A percentile compares a stretch with the other conserved stretches of the same genome.
Evolutionary conservation across 345 rosid species (phyloP).

Genomic region (Diplotaxis tenuifolia): DNA sequence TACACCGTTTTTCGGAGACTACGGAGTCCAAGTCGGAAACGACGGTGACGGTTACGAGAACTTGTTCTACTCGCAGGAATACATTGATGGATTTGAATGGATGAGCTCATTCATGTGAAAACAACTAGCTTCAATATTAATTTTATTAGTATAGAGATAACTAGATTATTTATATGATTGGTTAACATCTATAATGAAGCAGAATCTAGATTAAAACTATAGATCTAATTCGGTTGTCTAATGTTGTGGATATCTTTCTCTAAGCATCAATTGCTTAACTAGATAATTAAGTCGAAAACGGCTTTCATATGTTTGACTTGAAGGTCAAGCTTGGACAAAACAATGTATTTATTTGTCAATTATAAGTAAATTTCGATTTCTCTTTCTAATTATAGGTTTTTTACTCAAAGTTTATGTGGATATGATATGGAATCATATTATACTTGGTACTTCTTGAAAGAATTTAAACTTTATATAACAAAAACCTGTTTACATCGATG

Average conservation of each 20-base stretch:
- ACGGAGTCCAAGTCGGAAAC: constrained; percentile 36
- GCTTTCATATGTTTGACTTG: not conserved
- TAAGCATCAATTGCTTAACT: constrained; percentile 11
- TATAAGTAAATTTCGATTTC: not conserved
- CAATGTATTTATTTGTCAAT: constrained; percentile 9
- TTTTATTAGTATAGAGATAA: not conserved
- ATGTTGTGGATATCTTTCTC: constrained; percentile 6
- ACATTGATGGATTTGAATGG: constrained; percentile 58
- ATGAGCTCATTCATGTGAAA: constrained; percentile 40
- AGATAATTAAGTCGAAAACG: not conserved
- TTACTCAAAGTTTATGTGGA: not conserved
- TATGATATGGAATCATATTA: not conserved
- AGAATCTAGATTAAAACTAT: not conserved
- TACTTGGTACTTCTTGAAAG: not conserved
- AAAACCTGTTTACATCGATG: not conserved
- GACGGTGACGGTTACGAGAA: constrained; percentile 38
- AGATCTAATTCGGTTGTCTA: constrained; percentile 1
- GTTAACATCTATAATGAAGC: constrained; percentile 17
- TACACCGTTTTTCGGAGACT: constrained; percentile 46
- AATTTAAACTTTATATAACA: not conserved
- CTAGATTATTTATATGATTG: constrained; percentile 10
- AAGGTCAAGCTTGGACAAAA: constrained; percentile 3
- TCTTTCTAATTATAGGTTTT: not conserved
- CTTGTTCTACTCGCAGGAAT: constrained; percentile 42
- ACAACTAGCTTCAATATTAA: not conserved